Percentiles rank a stretch among this genome's conserved stretches.
Conservation (phyloP, 2,329 filamentous ascomycete genomes). For the Colletotrichum abscissum region DNA sequence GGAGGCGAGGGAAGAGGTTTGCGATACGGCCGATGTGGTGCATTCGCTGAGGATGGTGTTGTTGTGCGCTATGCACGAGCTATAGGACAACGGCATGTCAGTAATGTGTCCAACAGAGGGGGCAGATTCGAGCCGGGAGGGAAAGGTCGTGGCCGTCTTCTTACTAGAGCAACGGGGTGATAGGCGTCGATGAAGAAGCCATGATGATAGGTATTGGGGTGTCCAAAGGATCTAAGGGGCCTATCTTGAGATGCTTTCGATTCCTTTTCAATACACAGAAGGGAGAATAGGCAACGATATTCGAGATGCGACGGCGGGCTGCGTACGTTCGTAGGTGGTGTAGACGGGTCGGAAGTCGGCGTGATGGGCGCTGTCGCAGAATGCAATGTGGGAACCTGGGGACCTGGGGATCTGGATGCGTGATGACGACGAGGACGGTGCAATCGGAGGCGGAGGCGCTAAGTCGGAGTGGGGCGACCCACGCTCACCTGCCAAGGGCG, state of each 20-base stretch:
- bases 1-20: conserved; percentile 88
- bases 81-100: conserved; percentile 49
- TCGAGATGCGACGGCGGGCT: conserved; percentile 8
- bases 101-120: conserved; percentile 15
- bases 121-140: neutral
- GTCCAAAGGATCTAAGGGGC: neutral
- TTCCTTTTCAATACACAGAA: neutral
- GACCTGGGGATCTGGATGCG: conserved; percentile 19
- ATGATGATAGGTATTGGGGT: conserved; percentile 53
- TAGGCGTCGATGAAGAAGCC: conserved; percentile 77
- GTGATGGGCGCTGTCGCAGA: conserved; percentile 31
- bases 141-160: conserved; percentile 42
- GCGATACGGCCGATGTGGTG: conserved; percentile 84
- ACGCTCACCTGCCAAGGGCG: neutral
- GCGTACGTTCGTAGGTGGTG: conserved; percentile 15
- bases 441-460: conserved; percentile 31
- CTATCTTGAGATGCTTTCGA: conserved; percentile 16
- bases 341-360: neutral
- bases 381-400: neutral
- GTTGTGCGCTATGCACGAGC: conserved; percentile 93
- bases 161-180: conserved; percentile 80
- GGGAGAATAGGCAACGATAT: conserved; percentile 6
- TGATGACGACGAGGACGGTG: conserved; percentile 32
- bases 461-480: conserved; percentile 23
- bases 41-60: conserved; percentile 94